Percentiles rank a stretch among this genome's conserved stretches.
Conservation (phyloP, 23 red algal species). For the Rhodosorus marinus region DNA sequence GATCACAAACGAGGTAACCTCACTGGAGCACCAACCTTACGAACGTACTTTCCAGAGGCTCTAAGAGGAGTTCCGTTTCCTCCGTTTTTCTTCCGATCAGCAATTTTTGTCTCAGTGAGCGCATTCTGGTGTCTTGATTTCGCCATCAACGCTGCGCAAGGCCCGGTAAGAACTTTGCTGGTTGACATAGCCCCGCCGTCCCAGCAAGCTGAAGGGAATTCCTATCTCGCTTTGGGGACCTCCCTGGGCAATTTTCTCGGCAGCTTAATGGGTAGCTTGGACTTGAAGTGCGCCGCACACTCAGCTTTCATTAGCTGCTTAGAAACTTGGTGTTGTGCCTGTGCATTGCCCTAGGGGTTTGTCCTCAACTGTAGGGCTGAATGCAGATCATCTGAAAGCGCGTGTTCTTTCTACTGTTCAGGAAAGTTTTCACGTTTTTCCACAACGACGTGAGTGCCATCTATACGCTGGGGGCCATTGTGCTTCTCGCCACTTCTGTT, state of each 20-base stretch:
- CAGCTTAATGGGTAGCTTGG: conserved; percentile 1
- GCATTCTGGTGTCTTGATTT: conserved; percentile 89
- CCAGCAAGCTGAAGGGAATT: conserved; percentile 55
- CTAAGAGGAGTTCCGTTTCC: not conserved
- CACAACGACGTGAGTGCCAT: not conserved
- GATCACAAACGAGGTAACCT: too few relatives aligned
- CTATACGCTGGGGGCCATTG: not conserved
- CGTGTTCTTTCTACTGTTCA: not conserved
- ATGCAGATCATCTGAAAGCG: not conserved
- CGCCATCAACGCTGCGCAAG: conserved; percentile 76
- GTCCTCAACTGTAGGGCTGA: conserved; percentile 1
- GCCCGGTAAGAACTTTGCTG: conserved; percentile 58
- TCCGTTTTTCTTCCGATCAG: too few relatives aligned
- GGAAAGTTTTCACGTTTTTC: not conserved
- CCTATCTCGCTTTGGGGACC: conserved; percentile 31
- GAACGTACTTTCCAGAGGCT: too few relatives aligned
- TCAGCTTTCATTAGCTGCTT: conserved; percentile 28
- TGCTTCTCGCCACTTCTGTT: not conserved
- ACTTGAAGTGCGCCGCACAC: conserved; percentile 1
- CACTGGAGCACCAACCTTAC: not conserved
- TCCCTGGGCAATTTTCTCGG: conserved; percentile 52
- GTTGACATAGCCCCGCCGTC: conserved; percentile 34
- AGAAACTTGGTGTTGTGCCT: conserved; percentile 19
- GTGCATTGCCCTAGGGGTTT: conserved; percentile 3
- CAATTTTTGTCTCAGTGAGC: conserved; percentile 24